Conservation (phyloP, 1,284 basidiomycete species). For the Fomitopsis palustris region DNA sequence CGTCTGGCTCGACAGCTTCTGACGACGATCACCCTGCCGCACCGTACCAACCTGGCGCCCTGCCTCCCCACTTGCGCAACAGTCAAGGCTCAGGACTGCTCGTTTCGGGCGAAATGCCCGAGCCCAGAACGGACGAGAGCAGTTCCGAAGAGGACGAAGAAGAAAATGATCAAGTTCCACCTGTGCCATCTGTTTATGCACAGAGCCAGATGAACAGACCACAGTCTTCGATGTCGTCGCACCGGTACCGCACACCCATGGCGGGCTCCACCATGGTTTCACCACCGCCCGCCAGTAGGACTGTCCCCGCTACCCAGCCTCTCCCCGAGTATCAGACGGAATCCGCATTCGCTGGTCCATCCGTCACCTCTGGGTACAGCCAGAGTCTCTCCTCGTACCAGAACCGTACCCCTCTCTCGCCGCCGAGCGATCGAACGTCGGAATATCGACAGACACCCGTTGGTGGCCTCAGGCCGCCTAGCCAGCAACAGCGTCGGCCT, state of each 20-base stretch:
- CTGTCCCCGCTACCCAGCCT: slow-evolving; percentile 55
- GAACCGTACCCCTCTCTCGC: slow-evolving; percentile 19
- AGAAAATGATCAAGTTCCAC: slow-evolving; percentile 36
- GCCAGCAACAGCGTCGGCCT: slow-evolving; percentile 33
- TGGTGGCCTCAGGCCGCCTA: slow-evolving; percentile 30
- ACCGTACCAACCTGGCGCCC: slow-evolving; percentile 17
- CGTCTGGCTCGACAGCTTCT: slow-evolving; percentile 57
- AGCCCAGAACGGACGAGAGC: slow-evolving; percentile 27
- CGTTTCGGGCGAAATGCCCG: slow-evolving; percentile 5
- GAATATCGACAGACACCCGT: slow-evolving; percentile 19
- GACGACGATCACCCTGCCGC: slow-evolving; percentile 32
- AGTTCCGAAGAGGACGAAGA: slow-evolving; percentile 44
- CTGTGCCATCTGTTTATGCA: slow-evolving; percentile 29
- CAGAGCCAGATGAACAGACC: slow-evolving; percentile 50
- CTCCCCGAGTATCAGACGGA: slow-evolving; percentile 65
- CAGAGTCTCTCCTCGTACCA: slow-evolving; percentile 34
- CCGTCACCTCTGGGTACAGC: slow-evolving; percentile 37
- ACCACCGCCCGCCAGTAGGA: slow-evolving; percentile 37
- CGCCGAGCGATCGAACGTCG: slow-evolving; percentile 29
- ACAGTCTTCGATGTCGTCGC: slow-evolving; percentile 67
- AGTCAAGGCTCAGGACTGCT: slow-evolving; percentile 7
- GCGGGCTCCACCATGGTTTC: slow-evolving; percentile 55
- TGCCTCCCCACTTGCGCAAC: slow-evolving; percentile 18
- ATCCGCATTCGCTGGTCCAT: slow-evolving; percentile 63
- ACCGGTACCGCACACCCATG: slow-evolving; percentile 74